Evolutionary conservation across 306 rosid species (phyloP).

Genomic region (Hippophae gyantsensis): DNA sequence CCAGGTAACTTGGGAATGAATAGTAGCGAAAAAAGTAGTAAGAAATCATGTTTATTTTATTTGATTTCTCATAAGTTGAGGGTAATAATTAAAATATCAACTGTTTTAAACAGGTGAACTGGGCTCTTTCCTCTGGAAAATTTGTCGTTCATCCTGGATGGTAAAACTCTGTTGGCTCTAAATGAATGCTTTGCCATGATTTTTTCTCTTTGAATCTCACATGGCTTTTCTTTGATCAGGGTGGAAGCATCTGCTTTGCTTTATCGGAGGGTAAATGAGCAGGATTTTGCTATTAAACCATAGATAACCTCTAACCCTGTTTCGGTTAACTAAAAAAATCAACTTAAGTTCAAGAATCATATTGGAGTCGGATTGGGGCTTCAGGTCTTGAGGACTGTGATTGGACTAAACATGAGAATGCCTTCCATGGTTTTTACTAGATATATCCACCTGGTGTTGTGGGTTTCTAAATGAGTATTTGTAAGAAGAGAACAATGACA

Average conservation of each 20-base stretch:
- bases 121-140: constrained; percentile 71
- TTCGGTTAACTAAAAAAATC: constrained; percentile 41
- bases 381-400: constrained; percentile 13
- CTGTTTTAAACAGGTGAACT: constrained; percentile 69
- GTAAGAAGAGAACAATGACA: too few relatives aligned
- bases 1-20: too few relatives aligned
- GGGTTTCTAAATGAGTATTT: too few relatives aligned
- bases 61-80: too few relatives aligned
- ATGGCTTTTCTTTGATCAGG: constrained; percentile 38
- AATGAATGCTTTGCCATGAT: constrained; percentile 16
- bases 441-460: too few relatives aligned
- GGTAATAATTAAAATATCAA: background rate
- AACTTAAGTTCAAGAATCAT: constrained; percentile 28
- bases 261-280: constrained; percentile 93
- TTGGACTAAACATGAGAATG: constrained; percentile 21
- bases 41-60: too few relatives aligned
- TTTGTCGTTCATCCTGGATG: constrained; percentile 93
- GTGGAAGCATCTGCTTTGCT: constrained; percentile 99
- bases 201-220: constrained; percentile 3
- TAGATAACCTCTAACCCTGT: constrained; percentile 29
- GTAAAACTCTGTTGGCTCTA: constrained; percentile 33
- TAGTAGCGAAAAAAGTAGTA: too few relatives aligned
- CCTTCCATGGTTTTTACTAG: constrained; percentile 9
- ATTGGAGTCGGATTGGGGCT: constrained; percentile 15
- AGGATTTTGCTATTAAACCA: constrained; percentile 77